Evolutionary conservation across 2,329 filamentous ascomycete genomes (phyloP), one percentile per base, ranked within the genome.

Genomic region (Claviceps arundinis): DNA sequence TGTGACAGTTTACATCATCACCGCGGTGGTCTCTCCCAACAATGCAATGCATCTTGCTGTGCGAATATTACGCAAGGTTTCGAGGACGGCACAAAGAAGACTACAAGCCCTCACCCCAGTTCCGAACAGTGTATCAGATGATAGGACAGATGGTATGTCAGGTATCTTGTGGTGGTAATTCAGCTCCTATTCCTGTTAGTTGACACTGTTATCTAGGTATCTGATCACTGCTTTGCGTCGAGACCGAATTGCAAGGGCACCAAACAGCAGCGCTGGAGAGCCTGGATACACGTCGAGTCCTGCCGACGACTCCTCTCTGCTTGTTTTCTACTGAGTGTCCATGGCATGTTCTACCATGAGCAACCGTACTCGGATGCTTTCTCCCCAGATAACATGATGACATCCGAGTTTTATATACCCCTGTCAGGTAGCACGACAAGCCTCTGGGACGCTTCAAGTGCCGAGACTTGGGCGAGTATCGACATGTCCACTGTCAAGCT

Each of bases 251-350:
- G 44, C 37, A 34, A 34, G 11, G 50, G 48, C 8, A 47, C 14
- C 47, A 62, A 58, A 30, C 59, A 66, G 37, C 63, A 64, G 53
- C 67, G 66, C 47, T 81, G 78, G 78, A 66, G 64, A 41, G 59
- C 64, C 54, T 82, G 79, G 79, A 61, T 80, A 42, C 64, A 73
- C 46, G 62, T 65, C 48, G 79, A 82, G 63, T 68, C 74, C 7
- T 69, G 68, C 51, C 73, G 76, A 52, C 73, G 79, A 43, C 68
- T 82, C 30, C 65, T 80, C n/a, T 68, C 74, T 37, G 73, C 72
- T 14, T 81, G 76, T 64, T 79, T 81, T 62, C 64, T 79, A 50
- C 66, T 78, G 52, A 78, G 82, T 60, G 68, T 74, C 6, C 78
- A 81, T 55, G 71, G 75, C 59, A 72, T 75, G 55, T 67, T 74